These are phyloP conservation scores for Fusarium musae DNA, from an alignment of 2,329 filamentous ascomycete genomes.

Conservation along the genomic window DNA sequence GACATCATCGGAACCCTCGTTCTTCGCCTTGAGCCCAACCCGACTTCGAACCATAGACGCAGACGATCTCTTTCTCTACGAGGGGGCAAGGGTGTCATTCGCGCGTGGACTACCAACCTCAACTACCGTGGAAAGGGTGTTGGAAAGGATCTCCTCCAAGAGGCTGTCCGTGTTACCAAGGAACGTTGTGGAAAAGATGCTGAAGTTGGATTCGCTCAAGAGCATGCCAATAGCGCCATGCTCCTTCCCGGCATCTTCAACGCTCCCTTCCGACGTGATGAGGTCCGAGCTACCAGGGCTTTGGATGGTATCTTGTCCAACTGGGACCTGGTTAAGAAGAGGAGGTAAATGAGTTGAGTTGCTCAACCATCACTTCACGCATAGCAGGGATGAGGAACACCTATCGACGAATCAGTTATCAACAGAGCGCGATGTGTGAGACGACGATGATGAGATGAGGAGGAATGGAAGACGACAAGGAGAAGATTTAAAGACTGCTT, in stretches of 20 bases:
- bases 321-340: constrained; percentile 60
- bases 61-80: constrained; percentile 53
- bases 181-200: constrained; percentile 75
- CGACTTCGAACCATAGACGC: constrained; percentile 48
- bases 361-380: not conserved
- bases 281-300: constrained; percentile 66
- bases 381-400: not conserved
- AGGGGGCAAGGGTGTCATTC: constrained; percentile 76
- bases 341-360: constrained; percentile 50
- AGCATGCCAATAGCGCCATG: constrained; percentile 79
- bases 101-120: constrained; percentile 82
- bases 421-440: not conserved
- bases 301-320: constrained; percentile 63
- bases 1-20: constrained; percentile 78
- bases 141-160: constrained; percentile 76
- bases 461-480: not conserved
- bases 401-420: not conserved
- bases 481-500: constrained; percentile 16
- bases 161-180: constrained; percentile 75
- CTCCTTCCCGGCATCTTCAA: constrained; percentile 73
- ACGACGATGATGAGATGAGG: constrained; percentile 4
- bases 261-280: constrained; percentile 66
- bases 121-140: constrained; percentile 77
- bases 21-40: constrained; percentile 68
- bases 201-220: constrained; percentile 76